Base-by-base conservation (phyloP, 2,329 filamentous ascomycete species). In the Colletotrichum noveboracense region DNA sequence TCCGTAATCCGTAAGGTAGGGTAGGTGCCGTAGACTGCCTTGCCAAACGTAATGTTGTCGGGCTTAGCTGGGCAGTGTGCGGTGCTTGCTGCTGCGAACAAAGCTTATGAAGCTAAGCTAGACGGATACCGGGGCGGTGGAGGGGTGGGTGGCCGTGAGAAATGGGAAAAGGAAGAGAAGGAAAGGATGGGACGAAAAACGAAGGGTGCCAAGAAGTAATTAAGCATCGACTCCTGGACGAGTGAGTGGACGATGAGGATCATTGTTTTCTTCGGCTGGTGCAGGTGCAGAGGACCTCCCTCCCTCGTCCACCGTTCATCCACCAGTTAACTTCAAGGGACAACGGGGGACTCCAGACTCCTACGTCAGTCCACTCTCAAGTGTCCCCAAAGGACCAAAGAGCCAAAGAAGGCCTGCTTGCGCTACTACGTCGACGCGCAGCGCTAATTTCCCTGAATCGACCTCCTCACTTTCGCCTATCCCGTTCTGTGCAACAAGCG, bases 371-470 rank as follows among this genome's bases (percentile, higher is more conserved):
- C 43, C 43, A 52, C 43, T 52, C 43, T 52, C 13, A 52, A 52
- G 56, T 60, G 28, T 26, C 26, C 14, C 43, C 43, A 52, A 52
- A 52, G 10, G 4, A 1, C 43, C 43, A 52, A 52, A 21, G 43
- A 32, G 56, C 56, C 58, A 61, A 18, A 28, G 28, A 30, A 24
- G 24, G 26, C 56, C 56, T 43, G 26, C 9, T 18, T 16, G n/a
- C 48, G 48, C 66, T 68, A 69, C 55, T 34, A 61, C 65, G 43
- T 67, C n/a, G 55, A 24, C 32, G 14, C 43, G 34, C 26, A 43
- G 48, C 68, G 72, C 72, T 66, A 75, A 75, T 75, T 75, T 71
- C 61, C 71, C 67, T 74, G 71, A 66, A 74, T 65, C 58, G 66
- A 58, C n/a, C 7, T 8, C 34, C 7, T 52, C 48, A 60, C 34